Evolutionary conservation across 495 filamentous ascomycete genomes (phyloP), one percentile per base, ranked within the genome.

Genomic region (Aspergillus cristatus): DNA sequence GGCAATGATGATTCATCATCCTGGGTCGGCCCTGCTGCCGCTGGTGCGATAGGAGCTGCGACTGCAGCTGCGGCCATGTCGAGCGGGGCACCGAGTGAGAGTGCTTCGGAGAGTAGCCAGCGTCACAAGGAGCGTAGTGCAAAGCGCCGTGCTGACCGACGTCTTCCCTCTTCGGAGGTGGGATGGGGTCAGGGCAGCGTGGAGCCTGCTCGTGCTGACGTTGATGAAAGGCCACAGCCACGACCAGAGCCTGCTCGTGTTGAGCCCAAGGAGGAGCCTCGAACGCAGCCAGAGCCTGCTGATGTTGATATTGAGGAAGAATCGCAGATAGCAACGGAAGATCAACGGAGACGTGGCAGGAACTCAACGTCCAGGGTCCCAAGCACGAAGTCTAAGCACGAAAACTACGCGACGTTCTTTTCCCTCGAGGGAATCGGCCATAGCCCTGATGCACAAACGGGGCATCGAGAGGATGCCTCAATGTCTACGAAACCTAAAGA

Each of bases 11-110:
- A 48, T 22, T 50, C 63, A 5, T 56, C 56, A 22, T 58, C 63
- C 10, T 60, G 69, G 57, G 60, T 53, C 33, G 63, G 58, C 14
- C 62, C 65, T 42, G 70, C 65, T 14, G 63, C 66, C 26, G 64
- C 63, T n/a, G 71, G 68, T 18, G 57, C 67, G 28, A 54, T 71
- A 42, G 72, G 62, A 30, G 69, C 60, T 24, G 63, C 63, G 22
- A 58, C 61, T 18, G 68, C 61, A 24, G 58, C 62, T 12, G 52
- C 58, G 17, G 38, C 63, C 17, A 51, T 69, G 0, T 62, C 66
- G 25, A 45, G 50, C 14, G 58, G 53, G 32, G 51, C 62, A 3
- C 48, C 62, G 24, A 64, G 67, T 33, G 67, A 68, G 13, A 60
- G 55, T 29, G 48, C 51, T 6, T 60, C 58, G 0, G 54, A 55